phyloP scores from a whole-genome alignment of 805 yeast species.

The Metschnikowia similis region DNA sequence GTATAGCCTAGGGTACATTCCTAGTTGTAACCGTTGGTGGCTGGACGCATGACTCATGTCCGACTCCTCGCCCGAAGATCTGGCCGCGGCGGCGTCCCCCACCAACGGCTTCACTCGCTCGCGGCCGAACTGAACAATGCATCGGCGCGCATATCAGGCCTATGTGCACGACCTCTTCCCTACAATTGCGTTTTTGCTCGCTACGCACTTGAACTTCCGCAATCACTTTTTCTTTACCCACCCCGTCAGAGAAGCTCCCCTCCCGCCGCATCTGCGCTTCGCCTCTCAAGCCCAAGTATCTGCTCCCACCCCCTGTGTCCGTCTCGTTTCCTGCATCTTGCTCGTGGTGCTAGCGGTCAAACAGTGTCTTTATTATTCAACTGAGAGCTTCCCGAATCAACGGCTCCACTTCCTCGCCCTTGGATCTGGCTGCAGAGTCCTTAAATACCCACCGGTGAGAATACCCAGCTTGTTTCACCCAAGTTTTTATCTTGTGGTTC shows the following conservation, averaged over 20 bases:
- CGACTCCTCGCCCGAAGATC: background rate
- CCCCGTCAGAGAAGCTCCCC: background rate
- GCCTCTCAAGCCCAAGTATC: background rate
- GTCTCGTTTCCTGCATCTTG: background rate
- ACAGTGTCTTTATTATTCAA: background rate
- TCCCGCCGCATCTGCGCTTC: background rate
- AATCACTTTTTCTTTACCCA: slow-evolving; percentile 1
- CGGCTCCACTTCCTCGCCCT: background rate
- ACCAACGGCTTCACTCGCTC: background rate
- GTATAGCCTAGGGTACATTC: no score
- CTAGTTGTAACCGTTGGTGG: background rate
- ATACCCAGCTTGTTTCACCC: no score
- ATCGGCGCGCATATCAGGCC: background rate
- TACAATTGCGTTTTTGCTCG: slow-evolving; percentile 4
- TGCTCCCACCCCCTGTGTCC: background rate
- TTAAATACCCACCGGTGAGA: background rate
- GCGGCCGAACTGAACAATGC: slow-evolving; percentile 1
- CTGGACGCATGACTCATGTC: no score
- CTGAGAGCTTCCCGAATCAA: background rate
- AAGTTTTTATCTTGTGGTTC: no score
- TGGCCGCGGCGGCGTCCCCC: background rate
- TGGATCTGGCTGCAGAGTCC: background rate
- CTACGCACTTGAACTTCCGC: background rate
- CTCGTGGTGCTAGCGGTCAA: background rate
- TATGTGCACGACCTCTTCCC: background rate